Conservation (phyloP, 129 eudicot genomes). For the Scalesia atractyloides region DNA sequence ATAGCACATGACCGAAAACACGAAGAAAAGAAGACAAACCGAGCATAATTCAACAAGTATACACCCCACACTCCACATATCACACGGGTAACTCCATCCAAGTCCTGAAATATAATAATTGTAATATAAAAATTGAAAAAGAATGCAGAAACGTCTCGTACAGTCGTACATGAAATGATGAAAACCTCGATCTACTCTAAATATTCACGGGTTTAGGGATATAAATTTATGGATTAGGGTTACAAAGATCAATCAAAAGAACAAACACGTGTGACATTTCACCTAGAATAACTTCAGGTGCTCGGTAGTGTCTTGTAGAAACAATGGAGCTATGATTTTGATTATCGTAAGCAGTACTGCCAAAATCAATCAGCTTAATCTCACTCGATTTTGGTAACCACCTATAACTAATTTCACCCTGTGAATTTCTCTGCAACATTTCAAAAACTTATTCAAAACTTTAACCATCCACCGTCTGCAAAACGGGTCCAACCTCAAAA, state of each 20-base stretch:
- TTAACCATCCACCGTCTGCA: slow-evolving; percentile 29
- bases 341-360: slow-evolving; percentile 82
- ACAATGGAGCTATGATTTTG: slow-evolving; percentile 85
- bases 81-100: slow-evolving; percentile 94
- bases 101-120: slow-evolving; percentile 52
- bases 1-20: neutral
- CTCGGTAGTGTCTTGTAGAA: slow-evolving; percentile 95
- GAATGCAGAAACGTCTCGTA: neutral
- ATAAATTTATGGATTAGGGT: slow-evolving; percentile 4
- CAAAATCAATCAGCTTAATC: slow-evolving; percentile 97
- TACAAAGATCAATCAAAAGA: slow-evolving; percentile 17
- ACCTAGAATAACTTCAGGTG: slow-evolving; percentile 99
- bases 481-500: slow-evolving; percentile 34
- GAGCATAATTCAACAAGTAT: slow-evolving; percentile 85
- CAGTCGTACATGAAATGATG: neutral
- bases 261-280: slow-evolving; percentile 16
- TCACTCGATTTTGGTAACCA: slow-evolving; percentile 95
- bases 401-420: slow-evolving; percentile 61
- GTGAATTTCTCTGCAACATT: slow-evolving; percentile 69
- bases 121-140: neutral
- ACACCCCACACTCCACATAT: slow-evolving; percentile 93
- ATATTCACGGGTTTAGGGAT: neutral
- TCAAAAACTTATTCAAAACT: slow-evolving; percentile 34
- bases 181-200: neutral
- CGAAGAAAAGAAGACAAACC: slow-evolving; percentile 39